These are phyloP conservation scores for Cyclocybe aegerita DNA, from an alignment of 768 basidiomycete genomes.

Conservation along the genomic window DNA sequence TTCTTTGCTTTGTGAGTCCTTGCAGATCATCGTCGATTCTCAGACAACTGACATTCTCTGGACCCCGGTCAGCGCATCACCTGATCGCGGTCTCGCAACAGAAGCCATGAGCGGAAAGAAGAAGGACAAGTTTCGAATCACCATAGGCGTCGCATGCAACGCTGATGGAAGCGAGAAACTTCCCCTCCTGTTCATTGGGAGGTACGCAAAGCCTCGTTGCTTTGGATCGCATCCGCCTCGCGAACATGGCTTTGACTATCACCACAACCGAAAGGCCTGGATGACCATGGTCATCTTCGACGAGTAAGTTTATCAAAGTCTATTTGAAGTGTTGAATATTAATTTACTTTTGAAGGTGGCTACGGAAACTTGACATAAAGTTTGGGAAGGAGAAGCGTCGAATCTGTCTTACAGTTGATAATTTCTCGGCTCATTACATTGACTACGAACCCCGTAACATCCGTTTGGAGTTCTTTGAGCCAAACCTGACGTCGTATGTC, in stretches of 20 bases:
- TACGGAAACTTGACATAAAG: no score
- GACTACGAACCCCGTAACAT: conserved; percentile 21
- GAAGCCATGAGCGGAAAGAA: conserved; percentile 34
- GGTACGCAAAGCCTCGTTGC: conserved; percentile 23
- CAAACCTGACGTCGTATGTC: conserved; percentile 35
- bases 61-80: neutral
- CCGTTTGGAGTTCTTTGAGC: conserved; percentile 27
- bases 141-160: conserved; percentile 25
- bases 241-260: conserved; percentile 33
- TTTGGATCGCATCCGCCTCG: conserved; percentile 24
- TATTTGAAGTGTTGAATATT: no score
- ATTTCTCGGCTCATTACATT: conserved; percentile 26
- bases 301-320: no score
- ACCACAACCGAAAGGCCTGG: conserved; percentile 37
- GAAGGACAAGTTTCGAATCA: conserved; percentile 26
- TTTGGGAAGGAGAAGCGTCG: conserved; percentile 5
- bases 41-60: no score
- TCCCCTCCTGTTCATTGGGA: conserved; percentile 32
- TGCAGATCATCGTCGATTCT: no score
- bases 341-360: no score
- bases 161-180: conserved; percentile 31
- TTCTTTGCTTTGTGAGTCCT: no score
- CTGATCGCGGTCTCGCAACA: conserved; percentile 25
- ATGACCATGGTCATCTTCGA: conserved; percentile 24
- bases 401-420: conserved; percentile 33